Evolutionary conservation across 371 early-diverging fungal genomes (phyloP).

Genomic region (Circinella minor): DNA sequence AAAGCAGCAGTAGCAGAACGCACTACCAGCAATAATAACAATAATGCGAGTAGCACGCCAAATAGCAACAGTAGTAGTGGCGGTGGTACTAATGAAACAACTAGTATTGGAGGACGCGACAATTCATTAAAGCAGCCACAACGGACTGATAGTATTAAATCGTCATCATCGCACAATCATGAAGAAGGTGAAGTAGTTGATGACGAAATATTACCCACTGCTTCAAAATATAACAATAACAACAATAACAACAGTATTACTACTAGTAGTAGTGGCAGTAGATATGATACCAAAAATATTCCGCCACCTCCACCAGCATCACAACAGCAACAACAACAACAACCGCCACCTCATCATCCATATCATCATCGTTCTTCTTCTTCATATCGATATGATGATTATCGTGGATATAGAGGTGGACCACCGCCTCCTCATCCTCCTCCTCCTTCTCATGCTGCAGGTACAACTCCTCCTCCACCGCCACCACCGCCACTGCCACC

Average conservation of each 20-base stretch:
- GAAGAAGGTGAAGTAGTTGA: conserved; percentile 38
- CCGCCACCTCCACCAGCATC: not conserved
- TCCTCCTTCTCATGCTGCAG: not conserved
- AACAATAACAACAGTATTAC: not conserved
- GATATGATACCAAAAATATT: conserved; percentile 3
- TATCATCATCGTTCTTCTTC: conserved; percentile 21
- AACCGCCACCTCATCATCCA: conserved; percentile 2
- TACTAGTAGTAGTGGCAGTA: not conserved
- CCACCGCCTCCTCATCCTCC: conserved; percentile 13
- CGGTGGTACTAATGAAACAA: not conserved
- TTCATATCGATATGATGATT: conserved; percentile 23
- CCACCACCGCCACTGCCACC: conserved; percentile 25
- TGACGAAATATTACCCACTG: conserved; percentile 24
- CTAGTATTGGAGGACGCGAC: not conserved
- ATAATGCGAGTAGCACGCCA: not conserved
- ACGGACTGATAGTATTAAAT: conserved; percentile 11
- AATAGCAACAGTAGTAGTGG: not conserved
- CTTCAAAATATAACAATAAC: conserved; percentile 18
- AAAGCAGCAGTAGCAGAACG: conserved; percentile 23
- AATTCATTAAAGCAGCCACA: not conserved
- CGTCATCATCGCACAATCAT: conserved; percentile 25
- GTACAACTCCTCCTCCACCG: conserved; percentile 20
- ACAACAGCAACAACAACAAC: conserved; percentile 1
- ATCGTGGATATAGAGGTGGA: conserved; percentile 36
- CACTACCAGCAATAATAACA: not conserved